phyloP scores from a whole-genome alignment of 495 filamentous ascomycete species.

The Talaromyces thailandensis region DNA sequence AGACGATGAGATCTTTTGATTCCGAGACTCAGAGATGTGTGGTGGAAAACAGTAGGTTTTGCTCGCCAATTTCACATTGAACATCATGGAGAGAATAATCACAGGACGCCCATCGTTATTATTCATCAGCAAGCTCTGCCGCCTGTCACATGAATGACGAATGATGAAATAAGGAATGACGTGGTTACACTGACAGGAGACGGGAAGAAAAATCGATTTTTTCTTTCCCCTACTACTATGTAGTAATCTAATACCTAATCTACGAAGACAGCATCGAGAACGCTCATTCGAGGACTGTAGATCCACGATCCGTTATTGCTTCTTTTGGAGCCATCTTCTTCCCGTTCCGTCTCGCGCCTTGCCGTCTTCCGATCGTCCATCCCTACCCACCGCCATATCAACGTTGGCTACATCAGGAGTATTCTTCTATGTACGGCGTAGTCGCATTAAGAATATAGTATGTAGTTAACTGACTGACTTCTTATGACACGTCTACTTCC shows the following conservation, averaged over 20 bases:
- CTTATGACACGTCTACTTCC: neutral
- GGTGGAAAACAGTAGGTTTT: too few species aligned
- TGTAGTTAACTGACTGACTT: neutral
- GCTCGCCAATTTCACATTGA: too few species aligned
- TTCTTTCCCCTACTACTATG: too few species aligned
- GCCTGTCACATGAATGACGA: slow-evolving; percentile 1
- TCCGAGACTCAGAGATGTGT: too few species aligned
- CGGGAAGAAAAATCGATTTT: neutral
- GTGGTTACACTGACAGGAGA: neutral
- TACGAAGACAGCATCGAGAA: neutral
- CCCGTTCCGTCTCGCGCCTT: slow-evolving; percentile 6
- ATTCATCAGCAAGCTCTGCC: neutral
- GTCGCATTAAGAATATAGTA: neutral
- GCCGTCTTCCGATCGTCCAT: slow-evolving; percentile 6
- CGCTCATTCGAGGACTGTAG: slow-evolving; percentile 3
- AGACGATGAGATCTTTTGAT: too few species aligned
- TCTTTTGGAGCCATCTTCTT: slow-evolving; percentile 2
- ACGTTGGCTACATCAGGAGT: neutral
- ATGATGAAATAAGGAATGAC: neutral
- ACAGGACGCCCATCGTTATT: too few species aligned
- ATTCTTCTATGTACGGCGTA: neutral
- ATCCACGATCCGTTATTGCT: slow-evolving; percentile 2
- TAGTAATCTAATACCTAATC: neutral
- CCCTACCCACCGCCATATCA: neutral
- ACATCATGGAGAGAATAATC: neutral